A percentile compares a stretch with the other conserved stretches of the same genome.
These are phyloP conservation scores for Hypoxylon sp. DNA, from an alignment of 2,329 filamentous ascomycete genomes.

Conservation along the genomic window DNA sequence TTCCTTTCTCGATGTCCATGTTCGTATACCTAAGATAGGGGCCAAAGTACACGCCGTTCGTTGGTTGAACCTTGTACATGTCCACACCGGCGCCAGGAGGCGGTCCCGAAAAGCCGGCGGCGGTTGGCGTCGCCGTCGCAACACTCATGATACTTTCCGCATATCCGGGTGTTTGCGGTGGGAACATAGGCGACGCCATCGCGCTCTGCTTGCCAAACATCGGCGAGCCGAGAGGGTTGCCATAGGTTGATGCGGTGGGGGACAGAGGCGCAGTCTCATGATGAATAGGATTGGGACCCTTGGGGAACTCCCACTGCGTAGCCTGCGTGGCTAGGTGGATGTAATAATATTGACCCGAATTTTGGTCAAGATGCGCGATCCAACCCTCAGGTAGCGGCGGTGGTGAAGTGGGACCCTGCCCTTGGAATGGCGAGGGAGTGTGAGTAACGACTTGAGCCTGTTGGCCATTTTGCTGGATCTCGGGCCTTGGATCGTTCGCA, in stretches of 20 bases:
- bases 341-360: constrained; percentile 98
- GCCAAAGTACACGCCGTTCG: constrained; percentile 97
- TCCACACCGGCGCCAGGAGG: constrained; percentile 90
- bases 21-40: constrained; percentile 96
- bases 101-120: constrained; percentile 89
- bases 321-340: constrained; percentile 96
- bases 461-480: constrained; percentile 63
- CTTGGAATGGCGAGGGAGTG: constrained; percentile 62
- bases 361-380: constrained; percentile 97
- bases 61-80: constrained; percentile 92
- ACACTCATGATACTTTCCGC: constrained; percentile 89
- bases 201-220: constrained; percentile 76
- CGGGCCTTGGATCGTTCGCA: constrained; percentile 81
- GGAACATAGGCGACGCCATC: constrained; percentile 84
- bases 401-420: constrained; percentile 79
- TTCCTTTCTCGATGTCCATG: constrained; percentile 92
- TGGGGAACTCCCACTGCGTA: constrained; percentile 99
- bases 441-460: constrained; percentile 58
- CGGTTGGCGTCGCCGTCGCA: constrained; percentile 78
- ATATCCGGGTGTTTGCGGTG: constrained; percentile 86
- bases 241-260: constrained; percentile 82
- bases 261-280: constrained; percentile 87
- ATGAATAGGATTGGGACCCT: constrained; percentile 90
- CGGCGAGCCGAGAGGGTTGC: constrained; percentile 79
- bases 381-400: constrained; percentile 96